Base-by-base conservation (phyloP, 1,284 basidiomycete species). In the Trametes versicolor region DNA sequence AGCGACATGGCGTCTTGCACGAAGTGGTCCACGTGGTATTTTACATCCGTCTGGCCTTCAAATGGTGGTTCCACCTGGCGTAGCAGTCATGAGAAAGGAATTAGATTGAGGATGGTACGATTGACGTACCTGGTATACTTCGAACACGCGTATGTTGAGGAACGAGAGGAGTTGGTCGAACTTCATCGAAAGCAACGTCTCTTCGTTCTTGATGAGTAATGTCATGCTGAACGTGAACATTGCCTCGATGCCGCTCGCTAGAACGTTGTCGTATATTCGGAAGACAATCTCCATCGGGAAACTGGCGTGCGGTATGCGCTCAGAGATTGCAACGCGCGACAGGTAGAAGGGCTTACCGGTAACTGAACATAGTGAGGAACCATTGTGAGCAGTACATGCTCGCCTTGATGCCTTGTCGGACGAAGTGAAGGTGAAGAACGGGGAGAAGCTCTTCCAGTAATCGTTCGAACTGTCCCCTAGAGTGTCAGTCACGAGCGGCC, bases 351-450 rank as follows among this genome's bases (percentile, higher is more conserved):
- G 76, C 86, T 71, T 73, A 91, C 93, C 93, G 88, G 78, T 96
- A 97, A 71, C 95, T 95, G 81, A 99, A 99, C 75, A 99, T 83
- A 0, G 97, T 99, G 77, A 99, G 85, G 79, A 99, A 98, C 97
- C 98, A 99, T 74, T 98, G 96, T 19, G 93, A 96, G 73, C 91
- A 93, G 75, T 94, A 99, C 96, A 99, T 99, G 79, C 93, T 96
- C 55, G 94, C 96, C 78, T 97, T 98, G 74, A 99, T 83, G 37
- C 97, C 97, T 78, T 98, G 94, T 49, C 97, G 87, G 36, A 96
- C 80, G 72, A 99, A 92, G 78, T 99, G 98, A 21, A 95, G 81
- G 75, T 98, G 93, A 8, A 99, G 81, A 9, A 97, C 90, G 4
- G 97, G 97, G 1, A 98, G 81, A 6, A 96, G 77, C 68, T 99